A percentile compares a stretch with the other conserved stretches of the same genome.
These are phyloP conservation scores for Coleophoma cylindrospora DNA, from an alignment of 2,329 filamentous ascomycete genomes.

Conservation along the genomic window DNA sequence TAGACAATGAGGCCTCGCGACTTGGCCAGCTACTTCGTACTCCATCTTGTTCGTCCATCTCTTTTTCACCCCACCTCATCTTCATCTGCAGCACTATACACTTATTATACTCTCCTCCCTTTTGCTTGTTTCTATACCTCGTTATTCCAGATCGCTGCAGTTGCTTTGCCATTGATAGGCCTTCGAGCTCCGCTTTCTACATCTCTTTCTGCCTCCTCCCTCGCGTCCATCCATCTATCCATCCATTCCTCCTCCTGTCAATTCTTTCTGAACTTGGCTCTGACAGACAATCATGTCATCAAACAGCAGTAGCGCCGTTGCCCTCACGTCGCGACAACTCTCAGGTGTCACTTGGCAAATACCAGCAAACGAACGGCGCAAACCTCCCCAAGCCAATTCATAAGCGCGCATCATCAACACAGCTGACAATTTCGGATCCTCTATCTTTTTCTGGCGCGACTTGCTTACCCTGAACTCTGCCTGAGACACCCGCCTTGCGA, in stretches of 20 bases:
- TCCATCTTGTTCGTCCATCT: constrained; percentile 28
- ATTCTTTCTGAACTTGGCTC: constrained; percentile 23
- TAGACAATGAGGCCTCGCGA: too few species aligned
- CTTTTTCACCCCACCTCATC: constrained; percentile 16
- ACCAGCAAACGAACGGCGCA: constrained; percentile 10
- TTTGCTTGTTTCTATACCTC: constrained; percentile 3
- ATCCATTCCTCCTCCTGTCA: constrained; percentile 6
- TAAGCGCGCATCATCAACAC: constrained; percentile 5
- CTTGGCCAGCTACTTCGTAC: constrained; percentile 4
- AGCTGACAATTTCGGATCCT: background rate
- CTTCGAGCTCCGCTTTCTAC: constrained; percentile 13
- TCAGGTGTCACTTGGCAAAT: constrained; percentile 25
- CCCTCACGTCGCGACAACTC: constrained; percentile 17
- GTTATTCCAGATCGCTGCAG: constrained; percentile 6
- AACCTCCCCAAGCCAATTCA: constrained; percentile 8
- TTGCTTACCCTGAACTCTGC: background rate
- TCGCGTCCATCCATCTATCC: background rate
- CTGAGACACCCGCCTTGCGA: background rate
- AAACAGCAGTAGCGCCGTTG: constrained; percentile 26
- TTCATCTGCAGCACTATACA: constrained; percentile 8
- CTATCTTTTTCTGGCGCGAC: background rate
- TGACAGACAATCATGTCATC: constrained; percentile 31
- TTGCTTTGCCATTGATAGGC: constrained; percentile 15
- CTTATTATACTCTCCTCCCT: constrained; percentile 10
- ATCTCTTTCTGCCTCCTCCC: constrained; percentile 12